phyloP scores from a whole-genome alignment of 1,284 basidiomycete genomes.

The Termitomyces sp. region DNA sequence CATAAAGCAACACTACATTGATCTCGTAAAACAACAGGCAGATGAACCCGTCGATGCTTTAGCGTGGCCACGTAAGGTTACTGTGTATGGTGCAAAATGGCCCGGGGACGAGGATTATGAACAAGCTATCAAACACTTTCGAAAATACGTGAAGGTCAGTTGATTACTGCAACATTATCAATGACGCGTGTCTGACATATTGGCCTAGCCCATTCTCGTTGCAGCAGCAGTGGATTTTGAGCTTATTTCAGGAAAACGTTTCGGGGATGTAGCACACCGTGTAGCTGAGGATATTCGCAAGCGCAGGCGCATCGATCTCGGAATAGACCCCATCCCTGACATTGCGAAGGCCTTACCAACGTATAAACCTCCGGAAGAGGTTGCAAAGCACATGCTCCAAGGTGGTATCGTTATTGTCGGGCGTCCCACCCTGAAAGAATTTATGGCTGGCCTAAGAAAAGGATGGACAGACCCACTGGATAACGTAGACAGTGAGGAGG shows the following conservation, averaged over 20 bases:
- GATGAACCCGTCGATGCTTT: slow-evolving; percentile 63
- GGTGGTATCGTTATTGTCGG: slow-evolving; percentile 89
- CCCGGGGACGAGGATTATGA: slow-evolving; percentile 94
- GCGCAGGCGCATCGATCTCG: slow-evolving; percentile 57
- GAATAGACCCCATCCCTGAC: slow-evolving; percentile 51
- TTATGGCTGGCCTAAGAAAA: slow-evolving; percentile 77
- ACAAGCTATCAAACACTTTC: slow-evolving; percentile 82
- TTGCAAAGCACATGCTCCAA: slow-evolving; percentile 61
- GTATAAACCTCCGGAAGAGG: slow-evolving; percentile 51
- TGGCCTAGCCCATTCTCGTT: slow-evolving; percentile 79
- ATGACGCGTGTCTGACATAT: slow-evolving; percentile 9
- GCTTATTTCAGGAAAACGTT: slow-evolving; percentile 74
- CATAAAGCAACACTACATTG: slow-evolving; percentile 76
- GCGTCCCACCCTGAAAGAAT: slow-evolving; percentile 91
- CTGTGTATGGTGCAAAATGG: slow-evolving; percentile 86
- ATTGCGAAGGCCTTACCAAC: slow-evolving; percentile 50
- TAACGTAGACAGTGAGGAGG: slow-evolving; percentile 72
- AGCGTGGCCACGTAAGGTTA: slow-evolving; percentile 77
- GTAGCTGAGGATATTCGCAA: slow-evolving; percentile 71
- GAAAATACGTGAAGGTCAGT: slow-evolving; percentile 92
- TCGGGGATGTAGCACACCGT: slow-evolving; percentile 78
- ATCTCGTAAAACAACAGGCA: slow-evolving; percentile 74
- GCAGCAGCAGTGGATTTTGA: slow-evolving; percentile 94
- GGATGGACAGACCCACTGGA: slow-evolving; percentile 83
- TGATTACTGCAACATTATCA: slow-evolving; percentile 17